Evolutionary conservation across 495 filamentous ascomycete species (phyloP), one percentile per base, ranked within the genome.

Genomic region (Lasiosphaeria ovina): DNA sequence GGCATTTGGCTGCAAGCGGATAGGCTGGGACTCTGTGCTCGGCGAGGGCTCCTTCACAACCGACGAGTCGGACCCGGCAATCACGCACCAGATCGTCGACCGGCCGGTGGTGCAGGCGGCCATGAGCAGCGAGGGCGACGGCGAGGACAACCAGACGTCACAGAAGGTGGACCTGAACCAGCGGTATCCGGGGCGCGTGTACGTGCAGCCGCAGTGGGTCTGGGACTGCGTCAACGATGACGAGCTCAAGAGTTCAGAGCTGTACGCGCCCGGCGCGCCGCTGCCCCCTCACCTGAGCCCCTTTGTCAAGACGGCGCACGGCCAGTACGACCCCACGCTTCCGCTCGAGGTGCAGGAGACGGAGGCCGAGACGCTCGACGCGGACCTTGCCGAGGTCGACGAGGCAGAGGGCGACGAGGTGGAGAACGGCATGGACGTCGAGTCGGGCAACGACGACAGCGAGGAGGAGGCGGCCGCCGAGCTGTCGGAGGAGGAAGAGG

Each of bases 51-150:
- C 94, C 55, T 97, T 89, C 75, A 97, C 92, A 14, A 86, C 90
- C 53, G 83, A 96, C 69, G 92, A 97, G 77, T 82, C 81, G 3
- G 92, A 98, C 69, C 82, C 87, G 10, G 81, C 86, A 33, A 97
- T 98, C 65, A 98, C 94, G 9, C 94, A 98, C 75, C 94, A 98
- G 71, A 85, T 98, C 58, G 90, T 98, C 17, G 94, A 98, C 74
- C 85, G 94, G 36, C 85, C 89, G 14, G 78, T 93, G 8, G 82
- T 91, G 5, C 82, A 82, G 64, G 80, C 77, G 8, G 79, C 84
- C 53, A 79, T 84, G 54, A 81, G 85, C 35, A 75, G 84, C 52
- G 81, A 85, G 24, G 82, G 81, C 38, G 80, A 80, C 32, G 76
- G 73, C 2, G 79, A 83, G 51, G 81, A 85, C 60, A 85, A 84